Evolutionary conservation across 352 stramenopile genomes (phyloP).

Genomic region (Elongisporangium senticosum): DNA sequence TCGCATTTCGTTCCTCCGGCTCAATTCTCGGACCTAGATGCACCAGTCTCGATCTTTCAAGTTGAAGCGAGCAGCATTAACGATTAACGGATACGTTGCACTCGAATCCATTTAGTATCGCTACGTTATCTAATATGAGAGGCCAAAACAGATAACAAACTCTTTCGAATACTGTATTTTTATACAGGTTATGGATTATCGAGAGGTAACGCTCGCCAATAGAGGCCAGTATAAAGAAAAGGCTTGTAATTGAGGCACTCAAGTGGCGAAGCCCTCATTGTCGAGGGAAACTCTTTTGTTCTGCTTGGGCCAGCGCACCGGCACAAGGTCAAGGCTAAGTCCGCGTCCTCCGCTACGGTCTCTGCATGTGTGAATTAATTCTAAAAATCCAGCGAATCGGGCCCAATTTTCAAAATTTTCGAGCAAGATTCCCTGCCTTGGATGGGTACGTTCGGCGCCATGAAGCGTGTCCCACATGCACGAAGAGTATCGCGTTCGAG

Average conservation of each 20-base stretch:
- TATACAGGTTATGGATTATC: background rate
- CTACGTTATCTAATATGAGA: background rate
- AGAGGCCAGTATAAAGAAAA: background rate
- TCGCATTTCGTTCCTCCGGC: conserved; percentile 2
- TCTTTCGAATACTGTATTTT: no score
- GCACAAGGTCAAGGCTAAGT: background rate
- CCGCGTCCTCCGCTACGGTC: no score
- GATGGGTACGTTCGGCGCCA: background rate
- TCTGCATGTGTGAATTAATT: background rate
- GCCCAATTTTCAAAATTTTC: background rate
- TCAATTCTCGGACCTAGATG: background rate
- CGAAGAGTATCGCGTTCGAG: background rate
- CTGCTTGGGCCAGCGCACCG: background rate
- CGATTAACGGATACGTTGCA: background rate
- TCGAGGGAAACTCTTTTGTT: background rate
- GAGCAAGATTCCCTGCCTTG: background rate
- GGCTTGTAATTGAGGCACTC: background rate
- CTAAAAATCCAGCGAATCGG: background rate
- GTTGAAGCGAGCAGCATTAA: background rate
- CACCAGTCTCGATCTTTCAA: background rate
- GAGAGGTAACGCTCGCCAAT: background rate
- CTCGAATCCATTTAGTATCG: background rate
- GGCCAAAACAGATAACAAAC: background rate
- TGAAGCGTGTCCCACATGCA: background rate
- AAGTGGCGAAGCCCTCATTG: background rate